phyloP scores from a whole-genome alignment of 352 stramenopile genomes.

The Globisporangium camurandrum region DNA sequence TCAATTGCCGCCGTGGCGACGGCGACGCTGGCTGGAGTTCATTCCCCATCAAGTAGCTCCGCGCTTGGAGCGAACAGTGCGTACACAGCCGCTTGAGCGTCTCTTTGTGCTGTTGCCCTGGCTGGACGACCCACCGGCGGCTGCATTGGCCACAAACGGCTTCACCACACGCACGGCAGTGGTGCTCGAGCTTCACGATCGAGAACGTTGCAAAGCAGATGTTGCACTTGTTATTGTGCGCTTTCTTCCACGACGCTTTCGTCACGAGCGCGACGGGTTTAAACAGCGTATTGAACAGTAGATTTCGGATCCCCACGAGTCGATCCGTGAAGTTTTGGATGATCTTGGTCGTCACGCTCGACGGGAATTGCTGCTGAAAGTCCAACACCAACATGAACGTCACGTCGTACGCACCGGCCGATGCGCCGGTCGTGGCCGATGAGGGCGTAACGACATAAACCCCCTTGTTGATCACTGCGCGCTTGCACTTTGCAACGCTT shows the following conservation, averaged over 20 bases:
- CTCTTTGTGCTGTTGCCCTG: constrained; percentile 31
- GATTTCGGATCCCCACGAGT: constrained; percentile 72
- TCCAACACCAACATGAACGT: constrained; percentile 82
- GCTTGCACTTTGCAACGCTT: constrained; percentile 83
- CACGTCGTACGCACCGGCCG: constrained; percentile 61
- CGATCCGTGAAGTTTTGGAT: constrained; percentile 73
- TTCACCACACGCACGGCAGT: constrained; percentile 77
- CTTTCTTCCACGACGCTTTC: constrained; percentile 53
- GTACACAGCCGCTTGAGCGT: constrained; percentile 76
- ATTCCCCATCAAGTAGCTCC: constrained; percentile 41
- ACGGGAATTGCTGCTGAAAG: constrained; percentile 76
- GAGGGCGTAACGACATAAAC: constrained; percentile 56
- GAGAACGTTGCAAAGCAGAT: constrained; percentile 67
- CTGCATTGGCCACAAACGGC: constrained; percentile 78
- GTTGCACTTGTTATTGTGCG: constrained; percentile 46
- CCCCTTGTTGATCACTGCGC: constrained; percentile 76
- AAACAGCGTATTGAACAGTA: constrained; percentile 82
- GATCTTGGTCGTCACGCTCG: constrained; percentile 49
- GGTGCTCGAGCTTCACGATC: constrained; percentile 65
- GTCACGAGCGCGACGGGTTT: constrained; percentile 55
- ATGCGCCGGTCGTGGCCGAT: constrained; percentile 21
- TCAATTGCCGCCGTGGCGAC: constrained; percentile 2
- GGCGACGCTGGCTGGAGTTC: constrained; percentile 1
- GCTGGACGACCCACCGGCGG: constrained; percentile 74
- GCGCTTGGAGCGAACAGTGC: constrained; percentile 65